Conservation (phyloP, 441 rosid species). For the Erodium chrysanthum region DNA sequence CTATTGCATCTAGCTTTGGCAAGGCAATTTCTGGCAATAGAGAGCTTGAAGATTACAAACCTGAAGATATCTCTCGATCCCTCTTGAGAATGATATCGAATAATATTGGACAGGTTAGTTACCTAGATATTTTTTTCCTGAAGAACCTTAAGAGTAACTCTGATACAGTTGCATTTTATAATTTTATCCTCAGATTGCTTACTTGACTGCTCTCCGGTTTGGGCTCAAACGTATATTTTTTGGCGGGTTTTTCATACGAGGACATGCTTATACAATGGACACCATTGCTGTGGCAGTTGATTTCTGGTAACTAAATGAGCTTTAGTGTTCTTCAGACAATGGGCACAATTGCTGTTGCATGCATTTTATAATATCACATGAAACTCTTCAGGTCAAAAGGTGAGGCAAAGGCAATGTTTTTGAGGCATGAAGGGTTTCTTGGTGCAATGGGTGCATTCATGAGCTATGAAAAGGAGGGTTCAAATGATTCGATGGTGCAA, state of each 20-base stretch:
- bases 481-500: neutral
- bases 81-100: conserved; percentile 96
- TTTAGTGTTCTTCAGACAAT: too few species aligned
- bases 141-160: neutral
- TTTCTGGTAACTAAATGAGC: conserved; percentile 48
- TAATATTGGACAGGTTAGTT: conserved; percentile 85
- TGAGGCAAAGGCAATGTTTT: neutral
- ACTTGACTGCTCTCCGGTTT: conserved; percentile 11
- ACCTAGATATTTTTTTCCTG: neutral
- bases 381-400: conserved; percentile 4
- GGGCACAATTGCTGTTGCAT: too few species aligned
- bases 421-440: conserved; percentile 4
- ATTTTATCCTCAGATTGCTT: conserved; percentile 16
- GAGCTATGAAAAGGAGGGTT: neutral
- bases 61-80: conserved; percentile 92
- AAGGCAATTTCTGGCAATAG: conserved; percentile 82
- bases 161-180: neutral
- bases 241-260: conserved; percentile 88
- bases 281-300: conserved; percentile 91
- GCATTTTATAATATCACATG: too few species aligned
- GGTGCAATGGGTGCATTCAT: conserved; percentile 6
- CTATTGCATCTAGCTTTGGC: conserved; percentile 96
- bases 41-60: conserved; percentile 82
- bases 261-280: conserved; percentile 93
- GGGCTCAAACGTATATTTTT: conserved; percentile 22